Evolutionary conservation across 2,329 filamentous ascomycete species (phyloP).

Genomic region (Sporothrix protearum): DNA sequence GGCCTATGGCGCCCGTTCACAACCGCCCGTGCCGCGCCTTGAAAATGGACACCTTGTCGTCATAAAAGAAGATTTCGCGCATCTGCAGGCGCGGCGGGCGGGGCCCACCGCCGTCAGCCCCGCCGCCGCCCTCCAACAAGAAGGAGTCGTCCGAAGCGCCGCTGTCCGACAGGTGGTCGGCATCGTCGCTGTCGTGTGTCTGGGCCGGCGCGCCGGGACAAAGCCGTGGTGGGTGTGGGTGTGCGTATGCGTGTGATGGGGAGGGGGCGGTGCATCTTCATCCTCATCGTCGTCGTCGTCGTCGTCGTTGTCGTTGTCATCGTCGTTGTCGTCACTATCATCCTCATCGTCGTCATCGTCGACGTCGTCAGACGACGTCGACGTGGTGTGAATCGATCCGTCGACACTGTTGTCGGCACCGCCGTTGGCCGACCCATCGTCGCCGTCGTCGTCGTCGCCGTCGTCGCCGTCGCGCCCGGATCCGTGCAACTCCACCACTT

Average conservation of each 20-base stretch:
- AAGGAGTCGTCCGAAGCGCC: slow-evolving; percentile 49
- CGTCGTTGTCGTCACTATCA: slow-evolving; percentile 47
- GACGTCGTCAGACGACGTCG: slow-evolving; percentile 42
- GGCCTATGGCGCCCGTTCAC: slow-evolving; percentile 28
- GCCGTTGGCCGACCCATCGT: too few species aligned
- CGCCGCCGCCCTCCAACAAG: slow-evolving; percentile 43
- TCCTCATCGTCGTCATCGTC: slow-evolving; percentile 47
- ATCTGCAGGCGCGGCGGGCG: slow-evolving; percentile 52
- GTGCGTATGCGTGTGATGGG: not conserved
- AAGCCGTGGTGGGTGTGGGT: not conserved
- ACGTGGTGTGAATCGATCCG: slow-evolving; percentile 25
- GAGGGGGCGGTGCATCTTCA: not conserved
- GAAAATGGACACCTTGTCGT: slow-evolving; percentile 78
- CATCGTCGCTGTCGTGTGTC: slow-evolving; percentile 30
- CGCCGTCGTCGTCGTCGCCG: slow-evolving; percentile 27
- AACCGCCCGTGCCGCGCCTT: slow-evolving; percentile 64
- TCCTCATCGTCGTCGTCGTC: slow-evolving; percentile 45
- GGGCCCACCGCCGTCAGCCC: slow-evolving; percentile 38
- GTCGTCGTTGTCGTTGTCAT: slow-evolving; percentile 45
- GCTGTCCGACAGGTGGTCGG: slow-evolving; percentile 28
- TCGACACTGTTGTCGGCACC: slow-evolving; percentile 27
- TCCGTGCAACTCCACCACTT: slow-evolving; percentile 65
- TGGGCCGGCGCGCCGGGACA: slow-evolving; percentile 32
- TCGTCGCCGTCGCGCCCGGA: slow-evolving; percentile 24
- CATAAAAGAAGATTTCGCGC: slow-evolving; percentile 78